Evolutionary conservation across 768 basidiomycete genomes (phyloP), one percentile per base, ranked within the genome.

Genomic region (Suillus spraguei): DNA sequence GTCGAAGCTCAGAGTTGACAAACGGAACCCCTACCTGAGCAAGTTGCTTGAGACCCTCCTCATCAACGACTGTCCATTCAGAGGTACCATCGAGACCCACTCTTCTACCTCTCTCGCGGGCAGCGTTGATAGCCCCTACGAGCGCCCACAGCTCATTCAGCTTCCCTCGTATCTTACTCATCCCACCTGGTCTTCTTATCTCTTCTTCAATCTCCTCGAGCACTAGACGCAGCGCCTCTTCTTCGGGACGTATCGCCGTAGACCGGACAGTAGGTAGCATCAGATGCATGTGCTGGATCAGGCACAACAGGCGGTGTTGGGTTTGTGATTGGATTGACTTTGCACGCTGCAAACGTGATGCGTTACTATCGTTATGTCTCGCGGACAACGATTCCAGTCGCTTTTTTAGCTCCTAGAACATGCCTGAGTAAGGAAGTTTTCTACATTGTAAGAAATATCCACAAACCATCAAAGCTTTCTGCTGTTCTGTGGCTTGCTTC

Each of bases 21-120:
- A 28, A 58, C 20, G 35, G 64, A 64, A 59, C 54, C 71, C 80
- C 20, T 63, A 91, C 91, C 83, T 90, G 87, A 4, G 87, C 80
- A 61, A 95, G 87, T 72, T 91, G 87, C 54, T 85, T 80, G 61
- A 95, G 76, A 1, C 93, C 93, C 2, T 93, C 91, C 69, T 92
- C 91, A 71, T 95, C 94, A 3, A 91, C 90, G n/a, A 94, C 91
- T 0, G 87, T 84, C 92, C 92, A 94, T 68, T 88, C 90, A 9
- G 82, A 81, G 17, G 59, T 62, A 1, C 80, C 81, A 17, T 80
- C 82, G 14, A 70, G 68, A 36, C 74, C 76, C 24, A 70, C 74
- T 65, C 82, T 81, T 64, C 78, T 74, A 54, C 80, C 82, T 47
- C 80, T 75, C 69, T 89, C 87, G 67, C 82, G 77, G 33, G 85